Conservation (phyloP, 2,329 filamentous ascomycete species). For the Lizonia empirigonia region DNA sequence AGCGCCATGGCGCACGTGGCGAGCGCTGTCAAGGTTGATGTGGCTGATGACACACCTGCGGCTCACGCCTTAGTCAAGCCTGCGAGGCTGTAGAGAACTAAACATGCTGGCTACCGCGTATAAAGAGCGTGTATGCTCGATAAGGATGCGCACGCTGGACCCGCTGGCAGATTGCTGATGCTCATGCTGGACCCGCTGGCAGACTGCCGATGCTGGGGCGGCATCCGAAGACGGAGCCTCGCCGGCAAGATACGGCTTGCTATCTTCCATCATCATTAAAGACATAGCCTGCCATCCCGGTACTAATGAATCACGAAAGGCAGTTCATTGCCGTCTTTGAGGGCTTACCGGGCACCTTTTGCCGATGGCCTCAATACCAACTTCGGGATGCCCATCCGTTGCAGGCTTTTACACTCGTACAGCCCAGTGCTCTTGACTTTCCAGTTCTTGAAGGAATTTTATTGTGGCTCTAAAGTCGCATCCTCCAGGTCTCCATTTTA, state of each 20-base stretch:
- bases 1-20: not conserved
- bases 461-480: too few relatives aligned
- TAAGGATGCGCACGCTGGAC: constrained; percentile 6
- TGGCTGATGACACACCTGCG: constrained; percentile 20
- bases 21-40: not conserved
- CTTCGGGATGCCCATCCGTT: not conserved
- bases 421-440: too few relatives aligned
- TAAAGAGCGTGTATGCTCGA: constrained; percentile 8
- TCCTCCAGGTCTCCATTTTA: too few relatives aligned
- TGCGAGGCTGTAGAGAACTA: not conserved
- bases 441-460: too few relatives aligned
- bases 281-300: not conserved
- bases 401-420: not conserved
- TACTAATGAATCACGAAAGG: not conserved
- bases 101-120: not conserved
- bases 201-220: constrained; percentile 7
- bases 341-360: not conserved
- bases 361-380: too few relatives aligned
- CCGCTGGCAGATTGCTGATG: not conserved
- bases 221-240: constrained; percentile 2
- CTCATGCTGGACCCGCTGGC: not conserved
- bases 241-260: not conserved
- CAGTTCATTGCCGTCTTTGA: not conserved
- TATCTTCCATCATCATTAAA: not conserved
- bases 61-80: constrained; percentile 19